These are phyloP conservation scores for Polysphondylium violaceum DNA, from an alignment of 78 protist species.

Conservation along the genomic window DNA sequence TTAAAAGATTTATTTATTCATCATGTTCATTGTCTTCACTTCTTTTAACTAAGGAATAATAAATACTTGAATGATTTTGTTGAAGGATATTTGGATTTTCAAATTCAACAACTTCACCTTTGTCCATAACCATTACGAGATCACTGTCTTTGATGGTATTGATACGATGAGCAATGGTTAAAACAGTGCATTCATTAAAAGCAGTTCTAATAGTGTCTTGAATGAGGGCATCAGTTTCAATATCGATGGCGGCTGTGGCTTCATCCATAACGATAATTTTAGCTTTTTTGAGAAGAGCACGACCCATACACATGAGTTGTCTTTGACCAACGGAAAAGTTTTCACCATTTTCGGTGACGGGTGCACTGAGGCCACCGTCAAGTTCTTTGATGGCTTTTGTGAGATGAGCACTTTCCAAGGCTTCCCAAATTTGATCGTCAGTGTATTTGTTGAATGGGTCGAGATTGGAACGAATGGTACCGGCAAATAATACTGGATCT, in stretches of 20 bases:
- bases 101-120: slow-evolving; percentile 76
- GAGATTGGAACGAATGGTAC: slow-evolving; percentile 71
- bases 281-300: slow-evolving; percentile 88
- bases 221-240: slow-evolving; percentile 89
- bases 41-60: slow-evolving; percentile 56
- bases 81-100: slow-evolving; percentile 62
- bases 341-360: slow-evolving; percentile 82
- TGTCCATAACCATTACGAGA: slow-evolving; percentile 78
- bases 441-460: slow-evolving; percentile 84
- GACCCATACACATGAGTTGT: slow-evolving; percentile 95
- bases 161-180: slow-evolving; percentile 95
- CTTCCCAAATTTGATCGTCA: slow-evolving; percentile 87
- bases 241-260: slow-evolving; percentile 94
- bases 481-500: slow-evolving; percentile 94
- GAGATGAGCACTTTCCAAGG: slow-evolving; percentile 84
- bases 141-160: slow-evolving; percentile 93
- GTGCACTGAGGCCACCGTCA: slow-evolving; percentile 40
- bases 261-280: slow-evolving; percentile 90
- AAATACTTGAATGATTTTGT: slow-evolving; percentile 19
- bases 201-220: slow-evolving; percentile 85
- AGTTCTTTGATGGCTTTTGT: slow-evolving; percentile 19
- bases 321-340: slow-evolving; percentile 96
- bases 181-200: slow-evolving; percentile 79
- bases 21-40: not conserved
- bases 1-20: not conserved